Base-by-base conservation (phyloP, 2,329 filamentous ascomycete genomes). In the Madurella mycetomatis region DNA sequence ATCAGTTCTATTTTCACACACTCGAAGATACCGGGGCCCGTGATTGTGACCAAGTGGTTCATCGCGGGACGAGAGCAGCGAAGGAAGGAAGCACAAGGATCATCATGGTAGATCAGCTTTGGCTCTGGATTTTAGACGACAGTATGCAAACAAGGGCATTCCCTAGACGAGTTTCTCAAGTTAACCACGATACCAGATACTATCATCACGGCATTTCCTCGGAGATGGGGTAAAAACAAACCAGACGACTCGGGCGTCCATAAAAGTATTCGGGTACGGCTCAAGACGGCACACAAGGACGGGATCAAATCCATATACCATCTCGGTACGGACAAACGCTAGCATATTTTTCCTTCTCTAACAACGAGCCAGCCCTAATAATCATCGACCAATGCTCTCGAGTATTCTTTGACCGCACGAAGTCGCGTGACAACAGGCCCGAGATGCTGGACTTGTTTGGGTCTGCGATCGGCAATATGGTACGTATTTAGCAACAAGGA, bases 11-110 rank as follows among this genome's bases (percentile, higher is more conserved):
- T 53, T 75, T 56, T 18, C 43, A 50, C 31, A 54, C 54, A 5
- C 34, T 61, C 13, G 54, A 48, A 13, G 51, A 19, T 5, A 77
- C 74, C 0, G 61, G 66, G 4, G 56, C 55, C 2, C 65, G 74
- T 2, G 75, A 77, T 41, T 56, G 61, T 2, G 72, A 75, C 34
- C 73, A 76, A 41, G 72, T 75, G 0, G 66, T 75, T 0, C 74
- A 72, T 43, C 52, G 57, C 8, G 57, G 52, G 0, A 48, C 49
- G 7, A 7, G 7, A 25, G 25, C 25, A 3, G 25, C 7, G 4
- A 7, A 25, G 25, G 25, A 25, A 4, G 25, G 25, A 3, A 7
- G 25, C 25, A 25, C 3, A 25, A 25, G 25, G 25, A 25, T 25
- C 25, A 25, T 68, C 55, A 68, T 68, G 66, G 65, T 68, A 2